Conservation (phyloP, 139 green algal genomes). For the Chlamydomonas applanata region DNA sequence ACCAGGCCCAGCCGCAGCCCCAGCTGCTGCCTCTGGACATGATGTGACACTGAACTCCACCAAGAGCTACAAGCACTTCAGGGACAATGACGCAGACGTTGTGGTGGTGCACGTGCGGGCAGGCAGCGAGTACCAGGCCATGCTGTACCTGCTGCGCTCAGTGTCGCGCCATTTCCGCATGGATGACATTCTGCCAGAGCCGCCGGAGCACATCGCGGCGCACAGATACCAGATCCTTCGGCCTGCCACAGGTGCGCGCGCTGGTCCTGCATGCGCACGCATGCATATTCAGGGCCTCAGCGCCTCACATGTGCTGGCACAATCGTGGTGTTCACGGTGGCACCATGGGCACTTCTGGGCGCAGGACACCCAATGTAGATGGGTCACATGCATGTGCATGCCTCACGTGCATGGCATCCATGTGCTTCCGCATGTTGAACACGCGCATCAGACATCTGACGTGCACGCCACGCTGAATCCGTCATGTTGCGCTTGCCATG, state of each 20-base stretch:
- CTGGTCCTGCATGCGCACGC: neutral
- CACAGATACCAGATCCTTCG: slow-evolving; percentile 4
- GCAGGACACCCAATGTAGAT: too few species aligned
- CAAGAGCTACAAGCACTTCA: neutral
- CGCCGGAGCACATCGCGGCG: slow-evolving; percentile 5
- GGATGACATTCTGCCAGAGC: slow-evolving; percentile 30
- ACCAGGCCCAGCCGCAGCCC: neutral
- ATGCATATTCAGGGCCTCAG: too few species aligned
- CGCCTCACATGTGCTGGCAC: too few species aligned
- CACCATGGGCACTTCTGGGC: too few species aligned
- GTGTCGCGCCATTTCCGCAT: slow-evolving; percentile 17
- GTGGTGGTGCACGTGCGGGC: slow-evolving; percentile 22
- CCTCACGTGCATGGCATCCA: too few species aligned
- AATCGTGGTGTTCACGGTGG: too few species aligned
- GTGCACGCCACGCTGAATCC: too few species aligned
- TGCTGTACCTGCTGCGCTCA: slow-evolving; percentile 29
- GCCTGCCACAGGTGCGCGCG: neutral
- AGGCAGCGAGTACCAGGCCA: slow-evolving; percentile 28
- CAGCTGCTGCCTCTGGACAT: neutral
- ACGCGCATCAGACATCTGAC: too few species aligned
- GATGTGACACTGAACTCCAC: neutral
- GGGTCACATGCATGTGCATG: too few species aligned
- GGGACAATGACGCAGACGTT: neutral
- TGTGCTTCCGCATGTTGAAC: too few species aligned
- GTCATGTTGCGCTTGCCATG: neutral